Evolutionary conservation across 2,329 filamentous ascomycete genomes (phyloP).

Genomic region (Thelonectria olida): DNA sequence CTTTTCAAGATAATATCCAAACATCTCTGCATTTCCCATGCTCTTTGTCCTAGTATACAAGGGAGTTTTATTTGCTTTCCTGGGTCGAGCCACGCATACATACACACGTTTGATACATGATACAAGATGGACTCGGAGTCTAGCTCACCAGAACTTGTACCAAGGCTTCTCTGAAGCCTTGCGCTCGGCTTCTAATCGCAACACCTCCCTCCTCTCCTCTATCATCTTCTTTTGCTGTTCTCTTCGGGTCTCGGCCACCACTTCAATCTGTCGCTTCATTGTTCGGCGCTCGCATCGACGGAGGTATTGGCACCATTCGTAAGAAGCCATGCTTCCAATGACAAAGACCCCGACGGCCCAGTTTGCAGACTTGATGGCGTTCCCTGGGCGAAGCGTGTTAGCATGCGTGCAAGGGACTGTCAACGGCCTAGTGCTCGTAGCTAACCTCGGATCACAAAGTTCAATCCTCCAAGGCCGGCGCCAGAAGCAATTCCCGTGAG

Average conservation of each 20-base stretch:
- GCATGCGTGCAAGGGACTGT: background rate
- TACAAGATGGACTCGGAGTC: background rate
- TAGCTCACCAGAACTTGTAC: slow-evolving; percentile 65
- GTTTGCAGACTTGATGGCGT: slow-evolving; percentile 69
- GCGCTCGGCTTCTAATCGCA: slow-evolving; percentile 43
- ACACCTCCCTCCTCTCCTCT: slow-evolving; percentile 50
- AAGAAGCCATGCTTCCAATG: slow-evolving; percentile 73
- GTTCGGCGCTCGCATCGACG: slow-evolving; percentile 79
- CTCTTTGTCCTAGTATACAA: slow-evolving; percentile 1
- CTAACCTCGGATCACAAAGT: slow-evolving; percentile 80
- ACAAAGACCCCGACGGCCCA: slow-evolving; percentile 86
- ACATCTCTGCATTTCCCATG: background rate
- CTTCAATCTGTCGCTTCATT: slow-evolving; percentile 86
- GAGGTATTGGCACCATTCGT: slow-evolving; percentile 84
- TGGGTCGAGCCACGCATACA: slow-evolving; percentile 28
- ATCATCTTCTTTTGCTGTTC: slow-evolving; percentile 56
- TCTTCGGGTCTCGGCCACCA: slow-evolving; percentile 60
- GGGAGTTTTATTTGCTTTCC: slow-evolving; percentile 17
- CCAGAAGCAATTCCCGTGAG: slow-evolving; percentile 85
- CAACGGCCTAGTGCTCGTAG: slow-evolving; percentile 6
- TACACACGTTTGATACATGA: slow-evolving; percentile 29
- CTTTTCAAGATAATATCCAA: slow-evolving; percentile 1
- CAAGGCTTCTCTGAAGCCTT: slow-evolving; percentile 54
- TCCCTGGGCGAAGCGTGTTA: slow-evolving; percentile 42
- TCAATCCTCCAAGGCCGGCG: slow-evolving; percentile 77